phyloP scores from a whole-genome alignment of 306 rosid genomes.

The Castanea crenata region DNA sequence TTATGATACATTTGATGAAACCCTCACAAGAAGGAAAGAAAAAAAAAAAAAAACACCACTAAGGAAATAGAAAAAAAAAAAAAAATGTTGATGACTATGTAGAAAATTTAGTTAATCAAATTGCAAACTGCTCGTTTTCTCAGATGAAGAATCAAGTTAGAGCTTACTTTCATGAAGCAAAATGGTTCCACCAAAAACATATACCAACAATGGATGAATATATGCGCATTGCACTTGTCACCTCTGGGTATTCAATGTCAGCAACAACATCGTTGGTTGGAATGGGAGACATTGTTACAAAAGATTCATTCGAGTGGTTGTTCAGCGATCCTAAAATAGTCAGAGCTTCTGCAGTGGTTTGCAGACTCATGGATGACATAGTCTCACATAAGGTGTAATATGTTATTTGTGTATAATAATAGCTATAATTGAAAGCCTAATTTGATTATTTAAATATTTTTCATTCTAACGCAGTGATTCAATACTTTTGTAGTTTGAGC shows the following conservation, averaged over 20 bases:
- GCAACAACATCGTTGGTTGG: constrained; percentile 21
- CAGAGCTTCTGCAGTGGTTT: constrained; percentile 12
- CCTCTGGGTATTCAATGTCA: constrained; percentile 1
- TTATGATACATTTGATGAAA: no score
- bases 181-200: constrained; percentile 34
- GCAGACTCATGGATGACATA: constrained; percentile 47
- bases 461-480: background rate
- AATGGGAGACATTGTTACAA: constrained; percentile 23
- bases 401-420: background rate
- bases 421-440: background rate
- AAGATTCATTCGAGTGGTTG: constrained; percentile 37
- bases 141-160: constrained; percentile 18
- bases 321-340: constrained; percentile 25
- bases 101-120: no score
- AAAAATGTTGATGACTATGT: no score
- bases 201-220: constrained; percentile 42
- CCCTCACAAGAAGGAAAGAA: no score
- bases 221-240: background rate
- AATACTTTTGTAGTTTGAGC: constrained; percentile 21
- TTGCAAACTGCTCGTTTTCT: no score
- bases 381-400: constrained; percentile 31
- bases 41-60: no score
- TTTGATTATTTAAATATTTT: background rate
- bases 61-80: background rate
- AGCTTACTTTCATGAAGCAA: constrained; percentile 38